phyloP scores from a whole-genome alignment of 306 rosid genomes.

The Vigna unguiculata region DNA sequence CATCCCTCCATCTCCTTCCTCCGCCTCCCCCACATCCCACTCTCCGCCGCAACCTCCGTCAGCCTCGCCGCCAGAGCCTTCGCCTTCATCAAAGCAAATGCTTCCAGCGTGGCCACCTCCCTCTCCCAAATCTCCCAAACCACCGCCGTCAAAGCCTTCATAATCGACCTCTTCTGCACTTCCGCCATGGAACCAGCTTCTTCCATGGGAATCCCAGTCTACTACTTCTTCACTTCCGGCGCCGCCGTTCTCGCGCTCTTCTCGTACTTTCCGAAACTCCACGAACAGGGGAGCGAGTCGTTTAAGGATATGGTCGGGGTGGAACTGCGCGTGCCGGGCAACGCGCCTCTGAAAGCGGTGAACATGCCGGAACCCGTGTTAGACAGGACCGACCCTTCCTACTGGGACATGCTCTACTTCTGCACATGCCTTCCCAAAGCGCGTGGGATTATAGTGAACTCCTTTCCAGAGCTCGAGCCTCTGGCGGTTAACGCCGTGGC shows the following conservation, averaged over 20 bases:
- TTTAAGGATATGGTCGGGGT: constrained; percentile 31
- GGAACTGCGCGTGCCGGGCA: constrained; percentile 39
- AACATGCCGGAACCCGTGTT: constrained; percentile 40
- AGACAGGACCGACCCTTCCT: constrained; percentile 28
- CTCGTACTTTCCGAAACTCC: constrained; percentile 38
- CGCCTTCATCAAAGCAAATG: constrained; percentile 23
- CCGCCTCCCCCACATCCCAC: constrained; percentile 4
- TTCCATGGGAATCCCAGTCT: constrained; percentile 35
- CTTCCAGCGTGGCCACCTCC: background rate
- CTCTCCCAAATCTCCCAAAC: background rate
- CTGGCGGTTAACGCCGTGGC: constrained; percentile 31
- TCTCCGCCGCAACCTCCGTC: background rate
- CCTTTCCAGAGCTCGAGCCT: constrained; percentile 34
- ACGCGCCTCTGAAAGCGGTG: constrained; percentile 22
- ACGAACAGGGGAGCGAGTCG: background rate
- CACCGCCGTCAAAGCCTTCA: background rate
- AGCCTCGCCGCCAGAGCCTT: background rate
- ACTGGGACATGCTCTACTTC: constrained; percentile 42
- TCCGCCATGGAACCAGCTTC: constrained; percentile 1
- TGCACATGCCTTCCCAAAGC: constrained; percentile 7
- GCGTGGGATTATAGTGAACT: constrained; percentile 42
- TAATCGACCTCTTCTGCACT: constrained; percentile 43
- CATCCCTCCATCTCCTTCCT: constrained; percentile 42
- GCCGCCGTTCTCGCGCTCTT: constrained; percentile 29
- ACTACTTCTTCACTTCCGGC: constrained; percentile 46